Percentiles rank a stretch among this genome's conserved stretches.
phyloP scores from a whole-genome alignment of 768 basidiomycete species.

The Mycena maculata region DNA sequence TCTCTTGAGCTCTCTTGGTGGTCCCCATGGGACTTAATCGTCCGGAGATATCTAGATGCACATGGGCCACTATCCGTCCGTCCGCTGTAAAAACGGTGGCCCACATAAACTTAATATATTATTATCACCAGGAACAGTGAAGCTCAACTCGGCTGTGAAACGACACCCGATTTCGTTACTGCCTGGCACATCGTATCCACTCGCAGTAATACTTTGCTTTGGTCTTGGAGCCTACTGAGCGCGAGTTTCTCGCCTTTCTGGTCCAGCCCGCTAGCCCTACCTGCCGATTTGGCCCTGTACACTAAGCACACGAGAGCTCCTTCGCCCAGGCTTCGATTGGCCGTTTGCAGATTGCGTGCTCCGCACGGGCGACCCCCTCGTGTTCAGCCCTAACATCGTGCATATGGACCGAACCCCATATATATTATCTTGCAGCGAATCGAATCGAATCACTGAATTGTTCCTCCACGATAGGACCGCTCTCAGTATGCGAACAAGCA shows the following conservation, averaged over 20 bases:
- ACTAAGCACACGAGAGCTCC: not conserved
- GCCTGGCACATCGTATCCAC: not conserved
- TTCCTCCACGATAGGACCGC: not conserved
- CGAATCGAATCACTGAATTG: not conserved
- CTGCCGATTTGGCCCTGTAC: constrained; percentile 3
- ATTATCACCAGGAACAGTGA: too few species aligned
- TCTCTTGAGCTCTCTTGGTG: too few species aligned
- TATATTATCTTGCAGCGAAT: not conserved
- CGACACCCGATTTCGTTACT: not conserved
- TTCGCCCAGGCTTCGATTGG: constrained; percentile 5
- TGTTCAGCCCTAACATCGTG: not conserved
- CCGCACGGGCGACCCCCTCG: not conserved
- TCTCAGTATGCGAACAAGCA: not conserved
- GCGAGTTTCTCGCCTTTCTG: not conserved
- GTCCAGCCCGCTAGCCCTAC: not conserved
- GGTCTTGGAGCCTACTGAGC: not conserved
- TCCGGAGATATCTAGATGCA: not conserved
- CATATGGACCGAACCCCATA: not conserved
- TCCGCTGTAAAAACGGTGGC: constrained; percentile 1
- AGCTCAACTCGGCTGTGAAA: too few species aligned
- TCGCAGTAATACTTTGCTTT: constrained; percentile 12
- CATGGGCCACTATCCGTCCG: not conserved
- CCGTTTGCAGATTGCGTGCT: constrained; percentile 9
- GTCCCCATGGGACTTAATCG: too few species aligned
- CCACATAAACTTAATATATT: not conserved